Evolutionary conservation across 345 rosid genomes (phyloP), one percentile per base, ranked within the genome.

Genomic region (Citrus australasica): DNA sequence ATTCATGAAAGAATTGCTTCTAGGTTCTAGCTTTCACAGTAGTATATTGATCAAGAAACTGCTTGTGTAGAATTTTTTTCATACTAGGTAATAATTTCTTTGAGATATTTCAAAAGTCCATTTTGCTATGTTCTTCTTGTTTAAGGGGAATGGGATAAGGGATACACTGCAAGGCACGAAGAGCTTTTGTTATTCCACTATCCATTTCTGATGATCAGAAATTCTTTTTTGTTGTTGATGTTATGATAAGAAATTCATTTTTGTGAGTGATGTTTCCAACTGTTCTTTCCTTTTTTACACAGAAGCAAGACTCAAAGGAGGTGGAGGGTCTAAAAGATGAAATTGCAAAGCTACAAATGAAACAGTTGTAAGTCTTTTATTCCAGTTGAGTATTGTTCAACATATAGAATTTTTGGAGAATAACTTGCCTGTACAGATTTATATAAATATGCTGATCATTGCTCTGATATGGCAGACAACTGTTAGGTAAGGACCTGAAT

Each of bases 401-500:
- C 7, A 55, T 7, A 66, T 60, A 24, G 53, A 38, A 46, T 42
- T 71, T 37, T 71, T 71, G 65, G 46, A 32, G 8, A 5, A 58
- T 19, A 22, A n/a, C 21, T 13, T 46, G 40, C n/a, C 65, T 56
- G 21, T 53, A 32, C 85, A 55, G 65, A 48, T 73, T 60, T 62
- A 38, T 30, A 40, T 66, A n/a, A 24, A 32, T 40, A 13, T 21
- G 25, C 22, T 35, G 40, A 48, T 53, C 58, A 53, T 82, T 48
- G 37, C 78, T 77, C 59, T 84, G 68, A 58, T 69, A 73, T 48
- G 71, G 56, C 59, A 94, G 98, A 84, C 90, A 72, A 56, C 84
- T 94, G 6, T 80, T 83, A 79, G 99, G 98, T 17, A 88, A 90
- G 87, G 93, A 91, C 76, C 80, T 95, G 81, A 83, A 74, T 77